Conservation (phyloP, 176 grass and related monocot genomes). For the Thalia dealbata region DNA sequence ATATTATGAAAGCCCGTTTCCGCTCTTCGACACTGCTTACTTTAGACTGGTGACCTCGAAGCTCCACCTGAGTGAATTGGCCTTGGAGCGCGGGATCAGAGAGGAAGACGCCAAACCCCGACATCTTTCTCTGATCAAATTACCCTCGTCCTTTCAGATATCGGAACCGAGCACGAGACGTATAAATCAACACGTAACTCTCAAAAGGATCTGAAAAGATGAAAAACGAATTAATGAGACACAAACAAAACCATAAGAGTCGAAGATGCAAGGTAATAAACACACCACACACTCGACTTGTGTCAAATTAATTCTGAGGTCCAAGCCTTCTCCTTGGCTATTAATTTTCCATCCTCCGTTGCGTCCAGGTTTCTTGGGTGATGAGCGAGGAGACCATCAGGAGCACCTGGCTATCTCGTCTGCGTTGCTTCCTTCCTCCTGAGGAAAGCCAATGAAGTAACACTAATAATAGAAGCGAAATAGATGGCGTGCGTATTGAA, state of each 20-base stretch:
- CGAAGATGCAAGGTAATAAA: too few species aligned
- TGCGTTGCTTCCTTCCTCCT: neutral
- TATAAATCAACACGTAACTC: neutral
- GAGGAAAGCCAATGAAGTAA: neutral
- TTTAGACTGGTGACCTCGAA: constrained; percentile 82
- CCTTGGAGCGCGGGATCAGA: constrained; percentile 92
- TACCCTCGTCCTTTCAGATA: neutral
- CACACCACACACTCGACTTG: too few species aligned
- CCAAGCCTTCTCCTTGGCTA: neutral
- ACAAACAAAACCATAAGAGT: too few species aligned
- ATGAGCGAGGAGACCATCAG: too few species aligned
- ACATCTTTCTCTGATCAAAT: constrained; percentile 24
- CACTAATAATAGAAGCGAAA: neutral
- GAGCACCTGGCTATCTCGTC: neutral
- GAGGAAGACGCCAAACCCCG: constrained; percentile 78
- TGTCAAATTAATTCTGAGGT: neutral
- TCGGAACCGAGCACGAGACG: neutral
- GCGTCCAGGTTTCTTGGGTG: neutral
- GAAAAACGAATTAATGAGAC: too few species aligned
- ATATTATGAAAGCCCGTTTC: too few species aligned
- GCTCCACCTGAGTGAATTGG: constrained; percentile 98
- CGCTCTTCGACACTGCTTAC: too few species aligned
- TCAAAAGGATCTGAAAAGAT: neutral
- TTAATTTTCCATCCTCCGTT: neutral
- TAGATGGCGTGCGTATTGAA: neutral